Percentiles rank a stretch among this genome's conserved stretches.
These are phyloP conservation scores for Aspergillus spinulosporus DNA, from an alignment of 2,329 filamentous ascomycete genomes.

Conservation along the genomic window DNA sequence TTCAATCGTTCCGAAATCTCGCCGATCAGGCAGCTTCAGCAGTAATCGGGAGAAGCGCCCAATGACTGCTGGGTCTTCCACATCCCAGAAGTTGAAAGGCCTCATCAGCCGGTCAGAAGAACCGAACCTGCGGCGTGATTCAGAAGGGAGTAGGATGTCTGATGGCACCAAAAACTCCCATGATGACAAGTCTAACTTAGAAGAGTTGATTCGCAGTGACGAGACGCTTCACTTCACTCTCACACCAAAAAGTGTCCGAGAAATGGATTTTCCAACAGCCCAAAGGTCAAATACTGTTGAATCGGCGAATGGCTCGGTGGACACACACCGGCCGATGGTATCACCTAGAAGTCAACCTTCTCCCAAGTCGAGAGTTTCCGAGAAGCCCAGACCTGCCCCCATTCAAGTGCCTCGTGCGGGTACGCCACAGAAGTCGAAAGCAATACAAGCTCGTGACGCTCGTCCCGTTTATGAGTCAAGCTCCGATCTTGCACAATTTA, in stretches of 20 bases:
- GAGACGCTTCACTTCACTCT: constrained; percentile 81
- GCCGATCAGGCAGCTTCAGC: constrained; percentile 43
- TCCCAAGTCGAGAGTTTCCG: constrained; percentile 25
- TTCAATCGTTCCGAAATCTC: constrained; percentile 30
- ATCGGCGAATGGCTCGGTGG: constrained; percentile 17
- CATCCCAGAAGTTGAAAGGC: constrained; percentile 46
- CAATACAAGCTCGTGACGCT: constrained; percentile 66
- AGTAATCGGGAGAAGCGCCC: constrained; percentile 42
- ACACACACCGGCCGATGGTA: constrained; percentile 21
- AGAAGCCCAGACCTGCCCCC: constrained; percentile 28
- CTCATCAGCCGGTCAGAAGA: constrained; percentile 39
- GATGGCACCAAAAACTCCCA: constrained; percentile 23
- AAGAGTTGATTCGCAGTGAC: constrained; percentile 77
- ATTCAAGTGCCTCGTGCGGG: constrained; percentile 22
- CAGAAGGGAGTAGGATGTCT: constrained; percentile 31
- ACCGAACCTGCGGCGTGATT: constrained; percentile 36
- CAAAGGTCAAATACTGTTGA: constrained; percentile 38
- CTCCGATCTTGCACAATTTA: constrained; percentile 83
- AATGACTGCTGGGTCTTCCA: constrained; percentile 42
- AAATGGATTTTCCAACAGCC: constrained; percentile 57
- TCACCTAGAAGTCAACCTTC: constrained; percentile 23
- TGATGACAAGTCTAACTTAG: constrained; percentile 68
- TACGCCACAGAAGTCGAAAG: constrained; percentile 25
- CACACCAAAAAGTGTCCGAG: constrained; percentile 75
- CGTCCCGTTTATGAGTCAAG: constrained; percentile 69